Conservation (phyloP, 208 protist species). For the Leishmania martiniquensis region DNA sequence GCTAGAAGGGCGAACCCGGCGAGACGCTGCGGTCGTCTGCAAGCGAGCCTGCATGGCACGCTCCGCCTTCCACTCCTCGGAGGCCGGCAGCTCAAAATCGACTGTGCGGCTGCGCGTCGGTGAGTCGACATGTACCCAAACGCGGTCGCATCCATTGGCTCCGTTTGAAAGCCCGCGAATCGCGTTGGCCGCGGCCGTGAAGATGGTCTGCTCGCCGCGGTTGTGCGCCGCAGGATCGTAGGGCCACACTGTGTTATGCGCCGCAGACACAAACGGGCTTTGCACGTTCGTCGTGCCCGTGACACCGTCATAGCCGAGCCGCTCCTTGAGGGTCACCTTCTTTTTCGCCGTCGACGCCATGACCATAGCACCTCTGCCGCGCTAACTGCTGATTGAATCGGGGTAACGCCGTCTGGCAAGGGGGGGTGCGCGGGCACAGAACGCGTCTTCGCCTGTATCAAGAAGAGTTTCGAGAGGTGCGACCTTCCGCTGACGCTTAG, state of each 20-base stretch:
- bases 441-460: not conserved
- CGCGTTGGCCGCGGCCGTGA: constrained; percentile 32
- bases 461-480: not conserved
- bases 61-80: constrained; percentile 10
- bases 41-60: constrained; percentile 9
- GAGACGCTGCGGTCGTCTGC: not conserved
- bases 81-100: constrained; percentile 5
- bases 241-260: constrained; percentile 26
- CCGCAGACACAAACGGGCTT: constrained; percentile 24
- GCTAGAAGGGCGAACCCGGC: not conserved
- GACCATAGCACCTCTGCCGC: not conserved
- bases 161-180: constrained; percentile 21
- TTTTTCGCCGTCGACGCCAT: constrained; percentile 23
- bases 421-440: not conserved
- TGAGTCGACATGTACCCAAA: constrained; percentile 8
- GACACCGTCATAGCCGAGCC: constrained; percentile 1
- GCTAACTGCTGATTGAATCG: not conserved
- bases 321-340: constrained; percentile 20
- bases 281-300: constrained; percentile 16
- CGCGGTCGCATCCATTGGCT: constrained; percentile 1
- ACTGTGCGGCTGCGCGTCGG: not conserved
- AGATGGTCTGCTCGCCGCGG: not conserved
- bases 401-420: too few relatives aligned
- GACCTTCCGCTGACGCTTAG: not conserved
- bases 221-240: constrained; percentile 2